Evolutionary conservation across 1,284 basidiomycete species (phyloP).

Genomic region (Puccinia polysora): DNA sequence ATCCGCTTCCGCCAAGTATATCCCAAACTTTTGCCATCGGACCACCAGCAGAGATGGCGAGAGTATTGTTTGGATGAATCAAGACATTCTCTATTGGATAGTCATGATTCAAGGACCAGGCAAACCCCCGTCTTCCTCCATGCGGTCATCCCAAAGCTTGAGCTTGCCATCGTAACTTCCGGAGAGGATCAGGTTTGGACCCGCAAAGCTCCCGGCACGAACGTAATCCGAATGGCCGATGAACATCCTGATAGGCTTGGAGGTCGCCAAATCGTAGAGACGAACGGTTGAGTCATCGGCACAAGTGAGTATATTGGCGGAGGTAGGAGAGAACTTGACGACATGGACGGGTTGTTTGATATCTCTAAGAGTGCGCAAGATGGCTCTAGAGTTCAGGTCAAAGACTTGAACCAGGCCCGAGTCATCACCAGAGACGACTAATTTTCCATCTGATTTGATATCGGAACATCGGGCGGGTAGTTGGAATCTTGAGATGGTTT

Average conservation of each 20-base stretch:
- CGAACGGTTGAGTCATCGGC: conserved; percentile 93
- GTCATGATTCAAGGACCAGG: conserved; percentile 49
- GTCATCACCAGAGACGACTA: conserved; percentile 92
- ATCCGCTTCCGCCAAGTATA: conserved; percentile 70
- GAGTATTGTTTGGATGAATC: conserved; percentile 85
- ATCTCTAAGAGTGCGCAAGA: conserved; percentile 81
- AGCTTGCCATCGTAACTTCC: conserved; percentile 93
- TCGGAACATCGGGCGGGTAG: conserved; percentile 83
- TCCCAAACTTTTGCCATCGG: conserved; percentile 95
- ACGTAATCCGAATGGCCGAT: conserved; percentile 88
- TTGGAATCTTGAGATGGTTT: conserved; percentile 94
- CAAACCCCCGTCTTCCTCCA: conserved; percentile 51
- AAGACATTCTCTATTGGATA: conserved; percentile 85
- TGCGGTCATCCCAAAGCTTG: conserved; percentile 76
- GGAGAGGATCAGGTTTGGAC: conserved; percentile 77
- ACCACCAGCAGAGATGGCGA: conserved; percentile 79
- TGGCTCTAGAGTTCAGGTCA: conserved; percentile 88
- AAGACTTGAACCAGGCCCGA: conserved; percentile 91
- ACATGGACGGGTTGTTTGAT: conserved; percentile 95
- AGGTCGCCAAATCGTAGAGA: conserved; percentile 92
- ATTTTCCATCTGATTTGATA: conserved; percentile 86
- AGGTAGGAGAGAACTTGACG: conserved; percentile 74
- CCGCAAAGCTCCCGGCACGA: conserved; percentile 78
- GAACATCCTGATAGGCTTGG: conserved; percentile 73
- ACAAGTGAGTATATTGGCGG: conserved; percentile 83